Evolutionary conservation across 345 rosid species (phyloP).

Genomic region (Dipteronia sinensis): DNA sequence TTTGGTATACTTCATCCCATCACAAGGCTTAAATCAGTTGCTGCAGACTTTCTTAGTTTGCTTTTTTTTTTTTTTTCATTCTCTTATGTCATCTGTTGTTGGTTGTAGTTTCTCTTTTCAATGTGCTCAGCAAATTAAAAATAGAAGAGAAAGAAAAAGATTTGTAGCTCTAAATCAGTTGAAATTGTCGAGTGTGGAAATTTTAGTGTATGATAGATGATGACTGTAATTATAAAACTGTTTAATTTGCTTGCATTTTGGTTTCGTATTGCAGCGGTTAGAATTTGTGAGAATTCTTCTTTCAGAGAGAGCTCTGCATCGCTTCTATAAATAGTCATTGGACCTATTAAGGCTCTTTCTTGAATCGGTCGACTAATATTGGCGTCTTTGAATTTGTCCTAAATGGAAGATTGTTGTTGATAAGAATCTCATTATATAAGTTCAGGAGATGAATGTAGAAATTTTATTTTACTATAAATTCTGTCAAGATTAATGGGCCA

Average conservation of each 20-base stretch:
- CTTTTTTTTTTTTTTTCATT: not conserved
- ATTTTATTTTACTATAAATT: not conserved
- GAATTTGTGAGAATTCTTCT: slow-evolving; percentile 1
- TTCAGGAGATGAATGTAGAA: not conserved
- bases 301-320: not conserved
- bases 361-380: not conserved
- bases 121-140: not conserved
- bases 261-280: not conserved
- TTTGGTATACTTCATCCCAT: not conserved
- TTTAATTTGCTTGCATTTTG: not conserved
- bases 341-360: not conserved
- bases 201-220: slow-evolving; percentile 4
- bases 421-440: not conserved
- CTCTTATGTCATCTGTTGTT: not conserved
- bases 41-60: not conserved
- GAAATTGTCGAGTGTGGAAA: not conserved
- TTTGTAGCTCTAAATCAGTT: not conserved
- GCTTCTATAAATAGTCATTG: not conserved
- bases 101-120: not conserved
- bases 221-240: not conserved
- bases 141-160: not conserved
- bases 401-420: not conserved
- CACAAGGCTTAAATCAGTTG: not conserved
- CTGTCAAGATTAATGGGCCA: not conserved
- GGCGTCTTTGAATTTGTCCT: not conserved